Percentiles rank a stretch among this genome's conserved stretches.
phyloP scores from a whole-genome alignment of 2,329 filamentous ascomycete genomes.

The Colletotrichum paranaense region DNA sequence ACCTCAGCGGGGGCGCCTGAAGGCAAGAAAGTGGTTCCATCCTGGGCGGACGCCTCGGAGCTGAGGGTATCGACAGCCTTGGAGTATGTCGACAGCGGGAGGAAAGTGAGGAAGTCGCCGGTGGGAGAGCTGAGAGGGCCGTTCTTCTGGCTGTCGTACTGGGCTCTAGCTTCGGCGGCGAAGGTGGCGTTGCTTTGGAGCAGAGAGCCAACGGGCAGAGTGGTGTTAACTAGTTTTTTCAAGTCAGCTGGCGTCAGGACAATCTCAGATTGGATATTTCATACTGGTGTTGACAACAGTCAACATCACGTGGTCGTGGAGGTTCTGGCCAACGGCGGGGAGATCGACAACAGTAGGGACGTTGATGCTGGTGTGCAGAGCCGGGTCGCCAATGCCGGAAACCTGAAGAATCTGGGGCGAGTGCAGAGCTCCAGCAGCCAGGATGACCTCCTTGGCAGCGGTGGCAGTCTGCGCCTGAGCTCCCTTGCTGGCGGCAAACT shows the following conservation, averaged over 20 bases:
- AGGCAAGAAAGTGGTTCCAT: constrained; percentile 48
- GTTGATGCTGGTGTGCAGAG: constrained; percentile 27
- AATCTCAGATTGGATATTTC: neutral
- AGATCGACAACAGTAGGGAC: constrained; percentile 32
- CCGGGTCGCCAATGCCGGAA: constrained; percentile 57
- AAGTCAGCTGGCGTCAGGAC: neutral
- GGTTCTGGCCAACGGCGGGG: constrained; percentile 35
- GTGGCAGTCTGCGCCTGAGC: constrained; percentile 7
- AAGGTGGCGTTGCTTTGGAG: constrained; percentile 47
- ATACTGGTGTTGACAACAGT: constrained; percentile 29
- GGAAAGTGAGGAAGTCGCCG: constrained; percentile 35
- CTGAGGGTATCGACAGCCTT: constrained; percentile 39
- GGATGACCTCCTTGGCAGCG: constrained; percentile 51
- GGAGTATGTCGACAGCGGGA: constrained; percentile 43
- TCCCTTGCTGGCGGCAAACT: constrained; percentile 20
- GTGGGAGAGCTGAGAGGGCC: constrained; percentile 45
- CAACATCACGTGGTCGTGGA: constrained; percentile 34
- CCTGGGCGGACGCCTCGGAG: constrained; percentile 45
- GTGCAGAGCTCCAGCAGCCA: constrained; percentile 53
- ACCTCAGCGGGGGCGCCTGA: constrained; percentile 47
- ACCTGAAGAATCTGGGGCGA: constrained; percentile 60
- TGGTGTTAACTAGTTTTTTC: constrained; percentile 24
- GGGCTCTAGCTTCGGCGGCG: constrained; percentile 43
- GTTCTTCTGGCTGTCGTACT: constrained; percentile 44
- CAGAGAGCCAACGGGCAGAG: constrained; percentile 30